A percentile compares a stretch with the other conserved stretches of the same genome.
Conservation (phyloP, 331 rosid species). For the Ulmus americana region DNA sequence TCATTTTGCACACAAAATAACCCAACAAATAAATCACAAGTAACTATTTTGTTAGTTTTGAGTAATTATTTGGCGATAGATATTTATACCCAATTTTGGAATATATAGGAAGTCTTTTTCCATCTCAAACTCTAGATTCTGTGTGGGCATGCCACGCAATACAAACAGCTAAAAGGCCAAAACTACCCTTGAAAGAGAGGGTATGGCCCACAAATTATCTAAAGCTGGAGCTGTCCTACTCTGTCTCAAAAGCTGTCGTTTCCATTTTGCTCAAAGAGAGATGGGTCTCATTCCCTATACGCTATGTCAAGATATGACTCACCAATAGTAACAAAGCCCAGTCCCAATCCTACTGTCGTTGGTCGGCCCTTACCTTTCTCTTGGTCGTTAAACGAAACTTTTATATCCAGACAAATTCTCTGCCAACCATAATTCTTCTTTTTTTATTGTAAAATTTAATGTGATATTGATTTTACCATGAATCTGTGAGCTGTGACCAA, state of each 20-base stretch:
- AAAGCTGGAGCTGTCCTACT: constrained; percentile 21
- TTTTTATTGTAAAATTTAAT: neutral
- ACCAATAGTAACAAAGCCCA: neutral
- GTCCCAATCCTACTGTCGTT: constrained; percentile 27
- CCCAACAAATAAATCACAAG: too few species aligned
- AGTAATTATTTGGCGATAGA: too few species aligned
- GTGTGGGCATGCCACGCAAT: constrained; percentile 21
- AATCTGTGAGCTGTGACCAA: neutral
- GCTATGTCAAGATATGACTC: neutral
- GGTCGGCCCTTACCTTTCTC: constrained; percentile 21
- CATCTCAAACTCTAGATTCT: constrained; percentile 17
- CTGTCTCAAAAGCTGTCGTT: constrained; percentile 36
- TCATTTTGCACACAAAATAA: too few species aligned
- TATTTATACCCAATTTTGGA: neutral
- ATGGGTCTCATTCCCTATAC: constrained; percentile 16
- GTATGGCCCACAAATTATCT: constrained; percentile 35
- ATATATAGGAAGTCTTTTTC: neutral
- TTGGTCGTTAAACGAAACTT: constrained; percentile 12
- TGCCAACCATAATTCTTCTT: constrained; percentile 11
- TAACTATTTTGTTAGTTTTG: too few species aligned
- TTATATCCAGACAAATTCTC: constrained; percentile 11
- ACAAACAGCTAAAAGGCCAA: constrained; percentile 31
- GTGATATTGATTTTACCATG: neutral
- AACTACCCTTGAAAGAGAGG: constrained; percentile 13
- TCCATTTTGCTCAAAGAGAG: constrained; percentile 24